These are phyloP conservation scores for Sapria himalayana DNA, from an alignment of 345 rosid genomes.

Conservation along the genomic window DNA sequence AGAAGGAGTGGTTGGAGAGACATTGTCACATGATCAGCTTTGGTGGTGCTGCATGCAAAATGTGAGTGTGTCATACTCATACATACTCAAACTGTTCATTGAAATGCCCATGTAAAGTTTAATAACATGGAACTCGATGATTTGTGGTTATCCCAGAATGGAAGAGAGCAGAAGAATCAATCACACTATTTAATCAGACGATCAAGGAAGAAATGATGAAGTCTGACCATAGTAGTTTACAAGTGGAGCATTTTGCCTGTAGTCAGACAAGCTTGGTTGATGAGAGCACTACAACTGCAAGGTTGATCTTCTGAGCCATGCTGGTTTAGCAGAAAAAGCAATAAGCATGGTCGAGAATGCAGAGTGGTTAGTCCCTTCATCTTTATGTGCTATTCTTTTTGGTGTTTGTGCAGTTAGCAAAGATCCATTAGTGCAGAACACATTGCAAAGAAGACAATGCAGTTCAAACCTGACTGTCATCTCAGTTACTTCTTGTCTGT, in stretches of 20 bases:
- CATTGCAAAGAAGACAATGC: slow-evolving; percentile 55
- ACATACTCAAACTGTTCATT: slow-evolving; percentile 25
- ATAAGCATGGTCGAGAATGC: slow-evolving; percentile 43
- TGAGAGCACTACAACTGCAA: slow-evolving; percentile 73
- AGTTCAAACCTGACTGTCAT: slow-evolving; percentile 40
- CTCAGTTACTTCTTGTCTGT: slow-evolving; percentile 64
- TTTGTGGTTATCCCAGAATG: slow-evolving; percentile 76
- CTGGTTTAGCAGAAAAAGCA: slow-evolving; percentile 69
- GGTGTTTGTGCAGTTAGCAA: slow-evolving; percentile 52
- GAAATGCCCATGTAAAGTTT: slow-evolving; percentile 32
- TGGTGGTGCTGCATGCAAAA: slow-evolving; percentile 76
- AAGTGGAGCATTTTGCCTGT: slow-evolving; percentile 72
- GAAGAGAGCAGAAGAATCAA: slow-evolving; percentile 52
- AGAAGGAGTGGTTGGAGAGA: slow-evolving; percentile 52
- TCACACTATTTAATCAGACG: slow-evolving; percentile 40
- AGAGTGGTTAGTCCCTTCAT: slow-evolving; percentile 33
- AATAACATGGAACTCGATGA: slow-evolving; percentile 82
- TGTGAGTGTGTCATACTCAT: slow-evolving; percentile 54
- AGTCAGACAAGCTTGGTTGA: slow-evolving; percentile 62
- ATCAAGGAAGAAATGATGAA: slow-evolving; percentile 23
- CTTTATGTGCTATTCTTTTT: slow-evolving; percentile 77
- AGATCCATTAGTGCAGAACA: slow-evolving; percentile 42
- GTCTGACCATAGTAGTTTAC: slow-evolving; percentile 61
- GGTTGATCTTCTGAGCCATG: slow-evolving; percentile 81
- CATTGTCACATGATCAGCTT: slow-evolving; percentile 68